phyloP scores from a whole-genome alignment of 352 stramenopile species.

The Phytophthora ohioensis region DNA sequence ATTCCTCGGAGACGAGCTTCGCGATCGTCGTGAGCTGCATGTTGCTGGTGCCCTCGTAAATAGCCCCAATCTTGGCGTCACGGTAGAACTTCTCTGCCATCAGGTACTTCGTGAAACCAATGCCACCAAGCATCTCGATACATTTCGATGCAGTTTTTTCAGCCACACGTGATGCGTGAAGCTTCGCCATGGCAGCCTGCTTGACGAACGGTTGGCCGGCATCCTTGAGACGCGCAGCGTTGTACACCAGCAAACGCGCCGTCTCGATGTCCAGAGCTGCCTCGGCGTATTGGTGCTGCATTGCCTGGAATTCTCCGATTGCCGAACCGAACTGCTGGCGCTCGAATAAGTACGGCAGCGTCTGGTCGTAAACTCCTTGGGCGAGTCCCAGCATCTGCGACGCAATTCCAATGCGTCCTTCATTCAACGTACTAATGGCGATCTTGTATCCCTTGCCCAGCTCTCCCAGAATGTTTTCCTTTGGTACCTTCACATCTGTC shows the following conservation, averaged over 20 bases:
- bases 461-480: constrained; percentile 94
- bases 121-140: constrained; percentile 96
- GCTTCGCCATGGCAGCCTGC: constrained; percentile 97
- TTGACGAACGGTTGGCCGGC: constrained; percentile 95
- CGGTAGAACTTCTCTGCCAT: constrained; percentile 97
- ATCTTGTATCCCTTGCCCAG: constrained; percentile 97
- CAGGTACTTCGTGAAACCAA: constrained; percentile 96
- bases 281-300: constrained; percentile 98
- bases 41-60: constrained; percentile 98
- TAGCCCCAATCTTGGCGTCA: constrained; percentile 97
- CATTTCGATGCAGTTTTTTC: constrained; percentile 96
- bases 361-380: constrained; percentile 96
- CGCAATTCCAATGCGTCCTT: constrained; percentile 96
- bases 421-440: constrained; percentile 98
- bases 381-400: constrained; percentile 97
- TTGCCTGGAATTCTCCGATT: constrained; percentile 96
- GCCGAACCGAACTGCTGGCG: constrained; percentile 95
- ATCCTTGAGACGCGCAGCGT: constrained; percentile 95
- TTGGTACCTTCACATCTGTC: constrained; percentile 95
- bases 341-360: constrained; percentile 96
- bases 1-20: constrained; percentile 91
- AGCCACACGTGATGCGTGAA: constrained; percentile 95
- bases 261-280: constrained; percentile 95
- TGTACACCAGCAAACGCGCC: constrained; percentile 94
- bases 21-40: constrained; percentile 97